Evolutionary conservation across 176 grass and related monocot genomes (phyloP), one percentile per base, ranked within the genome.

Genomic region (Musa schizocarpa): DNA sequence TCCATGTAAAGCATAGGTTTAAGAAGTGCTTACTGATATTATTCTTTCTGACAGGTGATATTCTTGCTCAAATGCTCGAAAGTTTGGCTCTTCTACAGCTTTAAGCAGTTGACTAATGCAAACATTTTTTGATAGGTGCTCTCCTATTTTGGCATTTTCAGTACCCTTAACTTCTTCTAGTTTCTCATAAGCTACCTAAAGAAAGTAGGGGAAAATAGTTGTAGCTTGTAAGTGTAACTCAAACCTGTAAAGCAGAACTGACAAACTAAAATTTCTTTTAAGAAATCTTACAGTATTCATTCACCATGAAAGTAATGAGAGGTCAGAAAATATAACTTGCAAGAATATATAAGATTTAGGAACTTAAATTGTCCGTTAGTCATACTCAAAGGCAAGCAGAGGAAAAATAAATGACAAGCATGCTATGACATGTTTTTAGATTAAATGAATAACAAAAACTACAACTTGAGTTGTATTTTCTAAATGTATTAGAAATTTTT

Each of bases 1-100:
- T 69, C 11, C 3, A 22, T 62, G 19, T 21, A 59, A 61, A 48
- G 5, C 8, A 27, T 7, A 22, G 34, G 8, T 76, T 64, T 50
- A 24, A 76, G 76, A 49, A 8, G 68, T 69, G 64, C 83, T 58
- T 84, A 92, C 83, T 68, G n/a, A 71, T 59, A 77, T 1, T 88
- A 92, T 58, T 72, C 66, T 83, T 73, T 88, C 83, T 65, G 66
- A 77, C 69, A 88, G 77, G 78, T 63, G 63, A 82, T 92, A 86
- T 27, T 88, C 81, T 70, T 65, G 65, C 55, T 83, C 83, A 66
- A 88, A 83, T 56, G 80, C 86, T 81, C 76, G 78, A 66, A 88
- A 34, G 58, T 69, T 68, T 54, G 62, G 75, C 56, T 81, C 83
- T 77, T 83, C 68, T 68, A 55, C 59, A 73, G 10, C 67, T 27